Base-by-base conservation (phyloP, 75 land plant genomes). In the Picea sitchensis region DNA sequence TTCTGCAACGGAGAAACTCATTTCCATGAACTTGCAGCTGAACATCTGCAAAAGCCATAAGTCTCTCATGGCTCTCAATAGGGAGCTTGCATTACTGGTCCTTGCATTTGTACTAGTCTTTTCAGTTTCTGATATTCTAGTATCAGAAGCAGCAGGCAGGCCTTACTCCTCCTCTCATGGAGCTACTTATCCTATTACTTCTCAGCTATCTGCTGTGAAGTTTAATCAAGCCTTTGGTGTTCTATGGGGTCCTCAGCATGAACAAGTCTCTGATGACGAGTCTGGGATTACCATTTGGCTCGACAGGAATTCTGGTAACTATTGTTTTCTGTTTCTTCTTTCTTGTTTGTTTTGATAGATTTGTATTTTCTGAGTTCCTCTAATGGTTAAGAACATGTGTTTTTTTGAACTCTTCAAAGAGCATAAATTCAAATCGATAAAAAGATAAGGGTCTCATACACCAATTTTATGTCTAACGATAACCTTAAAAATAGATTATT, bases 171-270 rank as follows among this genome's bases (percentile, higher is more conserved):
- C 44, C 12, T 51, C 56, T 47, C 54, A 47, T 47, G 54, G 54
- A 7, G 0, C 54, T 47, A 8, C 38, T 36, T 68, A 47, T 47
- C 76, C 76, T 51, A 84, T 86, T 36, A 87, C 87, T 34, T 60
- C 85, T 15, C 81, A 61, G 17, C 68, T 89, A 36, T 64, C 67
- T 61, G 26, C 87, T 21, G 68, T 87, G 56, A 72, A 78, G 31
- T 92, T 92, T 60, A 72, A 85, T 56, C 77, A 83, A 74, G 91
- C 83, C 1, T 92, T 76, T 57, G 75, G 36, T n/a, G 90, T 82
- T 54, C 82, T 87, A 4, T 92, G 93, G 93, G 93, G 93, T 47
- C 90, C 89, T 69, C 77, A 81, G 60, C 93, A 92, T 64, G 91
- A 92, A 71, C 51, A 71, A 13, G 61, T 86, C 14, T 81, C 87